Base-by-base conservation (phyloP, 495 filamentous ascomycete genomes). In the Aspergillus coremiiformis region DNA sequence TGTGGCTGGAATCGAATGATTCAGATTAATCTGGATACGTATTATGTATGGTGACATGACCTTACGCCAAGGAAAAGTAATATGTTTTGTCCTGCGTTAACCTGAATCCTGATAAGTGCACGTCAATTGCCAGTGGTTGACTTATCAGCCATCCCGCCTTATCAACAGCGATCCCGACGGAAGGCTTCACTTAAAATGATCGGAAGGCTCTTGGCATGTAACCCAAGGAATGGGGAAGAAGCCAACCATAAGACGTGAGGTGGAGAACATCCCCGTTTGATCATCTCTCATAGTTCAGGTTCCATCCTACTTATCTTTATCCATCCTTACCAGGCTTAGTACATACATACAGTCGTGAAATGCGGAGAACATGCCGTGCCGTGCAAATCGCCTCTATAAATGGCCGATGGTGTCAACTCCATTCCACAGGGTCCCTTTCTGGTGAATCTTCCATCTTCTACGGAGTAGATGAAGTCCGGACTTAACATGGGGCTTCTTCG, bases 181-280 rank as follows among this genome's bases (percentile, higher is more conserved):
- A 47, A n/a, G n/a, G n/a, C n/a, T n/a, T n/a, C n/a, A n/a, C n/a
- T n/a, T n/a, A n/a, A n/a, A n/a, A n/a, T n/a, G n/a, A n/a, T n/a
- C n/a, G n/a, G n/a, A n/a, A 37, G 11, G n/a, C 8, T 46, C 63
- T 64, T 66, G 61, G 65, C 65, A 56, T 66, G 65, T 52, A 64
- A 64, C 57, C 65, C 53, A 57, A 62, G 62, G 39, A 22, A 8
- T 39, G 37, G 23, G 19, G 47, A 19, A 20, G 35, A 22, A 39
- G 41, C 37, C 26, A 39, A n/a, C 35, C 32, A 49, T 24, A 15
- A 2, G 47, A 1, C n/a, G 1, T 21, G 1, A 5, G 12, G 35
- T 22, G 22, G 22, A 15, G 22, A 35, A 35, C 32, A 35, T 10
- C 14, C 32, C 32, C n/a, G n/a, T n/a, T 7, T 30, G 8, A 30